Conservation (phyloP, 345 rosid species). For the Theobroma cacao region DNA sequence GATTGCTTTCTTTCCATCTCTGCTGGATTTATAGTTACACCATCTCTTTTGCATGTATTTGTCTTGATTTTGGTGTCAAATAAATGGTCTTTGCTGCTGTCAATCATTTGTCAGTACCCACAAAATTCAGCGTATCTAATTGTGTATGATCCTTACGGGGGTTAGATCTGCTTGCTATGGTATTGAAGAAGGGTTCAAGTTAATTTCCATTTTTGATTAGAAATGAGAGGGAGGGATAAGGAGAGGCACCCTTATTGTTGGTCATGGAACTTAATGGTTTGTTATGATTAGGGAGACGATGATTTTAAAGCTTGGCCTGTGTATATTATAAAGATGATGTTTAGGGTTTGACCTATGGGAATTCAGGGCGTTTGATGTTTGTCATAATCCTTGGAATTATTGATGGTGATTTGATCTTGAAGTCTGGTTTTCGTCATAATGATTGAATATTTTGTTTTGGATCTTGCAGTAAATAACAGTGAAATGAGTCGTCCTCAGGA, state of each 20-base stretch:
- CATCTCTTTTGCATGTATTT: background rate
- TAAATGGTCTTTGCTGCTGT: background rate
- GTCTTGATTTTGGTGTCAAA: background rate
- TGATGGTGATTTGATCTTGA: background rate
- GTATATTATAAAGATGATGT: background rate
- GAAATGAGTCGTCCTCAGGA: slow-evolving; percentile 84
- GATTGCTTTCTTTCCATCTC: background rate
- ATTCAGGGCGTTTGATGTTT: background rate
- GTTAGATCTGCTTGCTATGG: background rate
- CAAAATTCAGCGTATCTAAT: background rate
- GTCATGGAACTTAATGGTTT: background rate
- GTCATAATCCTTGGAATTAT: background rate
- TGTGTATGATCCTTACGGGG: background rate
- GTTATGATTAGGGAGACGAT: background rate
- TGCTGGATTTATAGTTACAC: background rate
- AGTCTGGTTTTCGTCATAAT: background rate
- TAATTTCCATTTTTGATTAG: background rate
- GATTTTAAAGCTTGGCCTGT: background rate
- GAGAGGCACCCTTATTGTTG: background rate
- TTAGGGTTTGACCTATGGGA: background rate
- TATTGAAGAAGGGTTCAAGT: background rate
- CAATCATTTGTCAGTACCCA: background rate
- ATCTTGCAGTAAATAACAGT: slow-evolving; percentile 33
- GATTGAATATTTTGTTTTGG: background rate
- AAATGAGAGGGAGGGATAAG: background rate